Conservation (phyloP, 495 filamentous ascomycete species). For the Copromyces sp. region DNA sequence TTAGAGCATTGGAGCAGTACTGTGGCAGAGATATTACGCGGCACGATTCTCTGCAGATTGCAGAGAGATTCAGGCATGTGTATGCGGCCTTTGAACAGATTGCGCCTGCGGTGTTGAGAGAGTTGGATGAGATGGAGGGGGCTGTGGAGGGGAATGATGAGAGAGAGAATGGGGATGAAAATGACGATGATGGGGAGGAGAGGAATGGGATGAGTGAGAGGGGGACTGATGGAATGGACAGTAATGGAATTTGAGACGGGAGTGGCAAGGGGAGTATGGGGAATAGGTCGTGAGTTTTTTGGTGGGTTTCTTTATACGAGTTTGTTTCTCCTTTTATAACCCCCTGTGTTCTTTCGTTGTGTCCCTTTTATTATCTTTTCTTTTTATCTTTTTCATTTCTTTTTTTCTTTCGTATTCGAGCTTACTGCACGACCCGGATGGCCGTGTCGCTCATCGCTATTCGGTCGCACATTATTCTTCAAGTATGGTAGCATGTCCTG, state of each 20-base stretch:
- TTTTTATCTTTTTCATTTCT: neutral
- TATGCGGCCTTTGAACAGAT: neutral
- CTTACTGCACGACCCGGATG: neutral
- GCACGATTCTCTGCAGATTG: neutral
- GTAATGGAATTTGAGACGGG: neutral
- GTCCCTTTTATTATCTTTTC: too few species aligned
- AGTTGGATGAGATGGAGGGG: neutral
- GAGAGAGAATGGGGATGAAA: too few species aligned
- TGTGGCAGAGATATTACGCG: neutral
- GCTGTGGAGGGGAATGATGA: too few species aligned
- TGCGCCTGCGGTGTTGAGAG: neutral
- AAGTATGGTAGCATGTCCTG: neutral
- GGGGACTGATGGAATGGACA: neutral
- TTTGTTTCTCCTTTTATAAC: neutral
- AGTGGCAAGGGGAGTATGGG: neutral
- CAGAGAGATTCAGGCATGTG: neutral
- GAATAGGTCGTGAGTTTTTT: neutral
- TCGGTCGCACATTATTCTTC: neutral
- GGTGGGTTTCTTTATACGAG: neutral
- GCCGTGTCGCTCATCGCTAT: neutral
- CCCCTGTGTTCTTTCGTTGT: neutral
- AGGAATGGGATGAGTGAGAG: neutral
- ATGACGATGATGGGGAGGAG: neutral
- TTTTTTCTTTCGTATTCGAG: neutral
- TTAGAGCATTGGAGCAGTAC: neutral